A percentile compares a stretch with the other conserved stretches of the same genome.
Evolutionary conservation across 73 alveolate genomes (phyloP).

Genomic region (Paramecium primaurelia): DNA sequence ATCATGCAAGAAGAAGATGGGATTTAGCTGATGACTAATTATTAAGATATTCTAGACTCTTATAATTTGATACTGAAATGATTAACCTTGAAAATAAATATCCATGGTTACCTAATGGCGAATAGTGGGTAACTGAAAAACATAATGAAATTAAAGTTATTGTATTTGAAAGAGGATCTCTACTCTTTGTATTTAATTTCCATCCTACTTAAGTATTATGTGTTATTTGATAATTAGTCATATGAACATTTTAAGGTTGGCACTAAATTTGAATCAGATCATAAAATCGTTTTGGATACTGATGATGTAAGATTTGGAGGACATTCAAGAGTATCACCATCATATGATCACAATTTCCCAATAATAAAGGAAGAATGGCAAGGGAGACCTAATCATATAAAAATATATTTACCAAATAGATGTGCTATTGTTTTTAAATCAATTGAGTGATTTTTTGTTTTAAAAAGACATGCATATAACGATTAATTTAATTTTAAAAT

Average conservation of each 20-base stretch:
- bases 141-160: conserved; percentile 91
- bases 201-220: conserved; percentile 83
- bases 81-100: conserved; percentile 46
- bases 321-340: conserved; percentile 80
- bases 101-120: conserved; percentile 76
- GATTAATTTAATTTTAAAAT: background rate
- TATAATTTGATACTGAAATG: conserved; percentile 58
- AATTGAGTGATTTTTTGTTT: background rate
- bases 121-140: conserved; percentile 80
- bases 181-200: conserved; percentile 95
- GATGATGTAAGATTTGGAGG: conserved; percentile 96
- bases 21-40: conserved; percentile 85
- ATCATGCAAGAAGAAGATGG: conserved; percentile 96
- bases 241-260: conserved; percentile 92
- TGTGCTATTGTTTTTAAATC: conserved; percentile 78
- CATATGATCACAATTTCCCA: conserved; percentile 85
- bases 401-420: conserved; percentile 87
- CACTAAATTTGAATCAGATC: conserved; percentile 86
- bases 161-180: conserved; percentile 91
- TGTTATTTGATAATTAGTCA: conserved; percentile 57
- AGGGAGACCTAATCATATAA: conserved; percentile 78
- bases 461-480: background rate
- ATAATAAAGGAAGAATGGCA: conserved; percentile 70
- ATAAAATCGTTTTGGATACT: conserved; percentile 87
- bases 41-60: conserved; percentile 14